Evolutionary conservation across 257 asterid species (phyloP).

Genomic region (Ehretia macrophylla): DNA sequence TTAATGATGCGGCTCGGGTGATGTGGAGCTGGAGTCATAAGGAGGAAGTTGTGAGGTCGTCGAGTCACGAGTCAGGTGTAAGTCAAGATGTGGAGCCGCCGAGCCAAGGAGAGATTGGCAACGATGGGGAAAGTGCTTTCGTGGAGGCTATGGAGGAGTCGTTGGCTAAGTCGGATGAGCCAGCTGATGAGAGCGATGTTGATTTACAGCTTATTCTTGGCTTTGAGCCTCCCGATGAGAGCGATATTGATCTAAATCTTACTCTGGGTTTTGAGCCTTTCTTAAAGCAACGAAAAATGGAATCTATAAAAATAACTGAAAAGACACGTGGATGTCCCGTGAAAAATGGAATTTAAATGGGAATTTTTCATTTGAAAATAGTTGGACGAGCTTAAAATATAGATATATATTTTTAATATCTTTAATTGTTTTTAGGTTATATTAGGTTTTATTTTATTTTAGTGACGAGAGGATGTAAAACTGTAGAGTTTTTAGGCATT

Average conservation of each 20-base stretch:
- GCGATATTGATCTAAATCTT: neutral
- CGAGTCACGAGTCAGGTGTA: conserved; percentile 28
- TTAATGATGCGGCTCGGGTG: conserved; percentile 36
- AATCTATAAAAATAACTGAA: no score
- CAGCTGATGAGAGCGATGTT: conserved; percentile 2
- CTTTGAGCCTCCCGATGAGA: neutral
- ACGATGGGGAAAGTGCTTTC: conserved; percentile 15
- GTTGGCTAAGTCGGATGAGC: conserved; percentile 2
- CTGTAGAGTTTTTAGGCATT: no score
- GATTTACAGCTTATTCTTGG: neutral
- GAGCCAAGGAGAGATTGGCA: conserved; percentile 12
- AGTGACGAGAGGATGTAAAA: no score
- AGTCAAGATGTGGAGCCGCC: conserved; percentile 16
- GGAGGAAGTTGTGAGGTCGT: conserved; percentile 13
- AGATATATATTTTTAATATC: no score
- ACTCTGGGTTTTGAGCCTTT: neutral
- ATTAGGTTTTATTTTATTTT: no score
- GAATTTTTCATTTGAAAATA: no score
- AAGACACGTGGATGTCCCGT: no score
- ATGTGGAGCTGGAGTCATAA: conserved; percentile 39
- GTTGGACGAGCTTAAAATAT: no score
- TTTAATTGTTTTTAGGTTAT: no score
- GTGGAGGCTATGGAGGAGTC: conserved; percentile 24
- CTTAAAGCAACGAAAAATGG: no score
- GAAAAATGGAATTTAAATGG: no score